phyloP scores from a whole-genome alignment of 2,329 filamentous ascomycete genomes.

The Plenodomus tracheiphilus region DNA sequence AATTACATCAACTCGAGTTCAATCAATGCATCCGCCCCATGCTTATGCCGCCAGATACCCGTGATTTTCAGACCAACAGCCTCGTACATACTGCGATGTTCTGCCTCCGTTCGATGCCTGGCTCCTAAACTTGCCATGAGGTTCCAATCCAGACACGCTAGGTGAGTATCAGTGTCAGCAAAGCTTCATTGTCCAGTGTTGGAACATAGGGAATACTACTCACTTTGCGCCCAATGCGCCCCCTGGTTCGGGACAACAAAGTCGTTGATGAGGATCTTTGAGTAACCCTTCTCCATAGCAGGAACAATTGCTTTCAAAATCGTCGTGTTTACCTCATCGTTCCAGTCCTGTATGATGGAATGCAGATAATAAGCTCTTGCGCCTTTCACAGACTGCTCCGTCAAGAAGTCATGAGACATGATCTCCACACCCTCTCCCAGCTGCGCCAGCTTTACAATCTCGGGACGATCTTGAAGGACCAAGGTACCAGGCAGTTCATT shows the following conservation, averaged over 20 bases:
- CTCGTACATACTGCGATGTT: conserved; percentile 25
- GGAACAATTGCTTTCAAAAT: conserved; percentile 29
- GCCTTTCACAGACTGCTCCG: conserved; percentile 38
- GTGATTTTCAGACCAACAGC: conserved; percentile 18
- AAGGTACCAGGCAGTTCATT: conserved; percentile 19
- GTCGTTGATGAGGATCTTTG: conserved; percentile 33
- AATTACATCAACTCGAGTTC: conserved; percentile 22
- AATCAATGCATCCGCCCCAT: conserved; percentile 26
- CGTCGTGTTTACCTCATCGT: conserved; percentile 19
- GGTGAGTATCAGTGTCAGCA: neutral
- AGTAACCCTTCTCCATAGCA: conserved; percentile 34
- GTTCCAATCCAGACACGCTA: conserved; percentile 30
- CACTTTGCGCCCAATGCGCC: conserved; percentile 29
- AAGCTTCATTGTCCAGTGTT: too few relatives aligned
- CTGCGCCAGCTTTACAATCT: conserved; percentile 26
- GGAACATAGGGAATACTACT: too few relatives aligned
- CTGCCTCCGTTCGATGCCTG: conserved; percentile 26
- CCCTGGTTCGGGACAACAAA: conserved; percentile 28
- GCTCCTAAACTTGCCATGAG: conserved; percentile 27
- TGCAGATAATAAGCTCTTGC: conserved; percentile 34
- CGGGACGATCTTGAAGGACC: conserved; percentile 27
- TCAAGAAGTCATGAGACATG: conserved; percentile 43
- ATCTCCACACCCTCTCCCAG: conserved; percentile 25
- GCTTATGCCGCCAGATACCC: conserved; percentile 25
- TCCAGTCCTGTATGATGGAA: conserved; percentile 38